Base-by-base conservation (phyloP, 805 yeast genomes). In the Candida xiaguanensis region DNA sequence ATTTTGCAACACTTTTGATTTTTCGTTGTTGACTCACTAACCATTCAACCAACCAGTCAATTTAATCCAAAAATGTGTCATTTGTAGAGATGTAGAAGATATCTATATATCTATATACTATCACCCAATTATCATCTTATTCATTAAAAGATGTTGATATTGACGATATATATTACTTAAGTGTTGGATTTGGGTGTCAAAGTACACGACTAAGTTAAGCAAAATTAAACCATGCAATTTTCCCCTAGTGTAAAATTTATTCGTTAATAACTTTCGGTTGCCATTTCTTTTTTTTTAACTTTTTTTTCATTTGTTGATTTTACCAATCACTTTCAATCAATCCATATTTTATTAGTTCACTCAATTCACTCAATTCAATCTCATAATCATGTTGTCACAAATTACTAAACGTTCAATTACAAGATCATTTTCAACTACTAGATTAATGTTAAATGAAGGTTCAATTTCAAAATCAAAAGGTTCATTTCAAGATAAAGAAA, bases 401-500 rank as follows among this genome's bases (percentile, higher is more conserved):
- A 41, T 52, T 26, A 31, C 41, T 31, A 43, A 42, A 34, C 17
- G 29, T 22, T 26, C 39, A 32, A 20, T 63, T 29, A 44, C 53
- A 44, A 61, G 69, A 58, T 44, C 58, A 31, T 51, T 64, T 46
- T 58, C 65, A 23, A 50, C 54, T 30, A 29, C 63, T 38, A 57
- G 62, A 52, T 47, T 45, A 26, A 58, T 58, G 27, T 41, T 52
- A 14, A 37, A 45, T 34, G 56, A 57, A 43, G 59, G 60, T 39
- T 50, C 59, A 36, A 44, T 44, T 37, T 46, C 48, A 28, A 38
- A 43, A 25, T 50, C 52, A 13, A 51, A 50, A 36, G 67, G 66
- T 47, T 50, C 64, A 8, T 58, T 63, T 53, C 51, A 75, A 75
- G 87, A 89, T 63, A 89, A 95, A 63, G 99, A 93, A 75, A 83